phyloP scores from a whole-genome alignment of 306 rosid species.

The Morella rubra region DNA sequence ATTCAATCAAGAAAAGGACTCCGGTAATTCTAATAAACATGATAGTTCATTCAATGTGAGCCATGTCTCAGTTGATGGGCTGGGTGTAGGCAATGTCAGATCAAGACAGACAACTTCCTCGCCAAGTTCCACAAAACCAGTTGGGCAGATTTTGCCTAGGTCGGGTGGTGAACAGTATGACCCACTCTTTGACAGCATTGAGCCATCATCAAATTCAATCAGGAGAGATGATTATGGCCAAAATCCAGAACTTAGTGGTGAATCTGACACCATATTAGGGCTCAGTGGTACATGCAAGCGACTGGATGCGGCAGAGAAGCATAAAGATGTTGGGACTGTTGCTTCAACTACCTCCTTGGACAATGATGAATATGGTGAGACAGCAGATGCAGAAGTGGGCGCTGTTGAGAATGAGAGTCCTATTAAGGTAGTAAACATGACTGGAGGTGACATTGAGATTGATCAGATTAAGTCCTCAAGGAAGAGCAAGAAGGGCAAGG shows the following conservation, averaged over 20 bases:
- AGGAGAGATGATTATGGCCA: slow-evolving; percentile 49
- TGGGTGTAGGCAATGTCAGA: slow-evolving; percentile 49
- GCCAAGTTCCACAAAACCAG: slow-evolving; percentile 53
- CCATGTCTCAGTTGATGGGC: slow-evolving; percentile 38
- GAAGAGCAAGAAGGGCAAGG: slow-evolving; percentile 74
- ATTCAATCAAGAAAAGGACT: slow-evolving; percentile 53
- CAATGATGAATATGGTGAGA: slow-evolving; percentile 86
- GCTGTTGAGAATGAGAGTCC: slow-evolving; percentile 72
- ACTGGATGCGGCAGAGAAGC: slow-evolving; percentile 59
- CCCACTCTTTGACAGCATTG: slow-evolving; percentile 89
- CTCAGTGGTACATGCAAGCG: slow-evolving; percentile 54
- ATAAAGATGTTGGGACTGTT: slow-evolving; percentile 53
- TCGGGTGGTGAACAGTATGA: slow-evolving; percentile 75
- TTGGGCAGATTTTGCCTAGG: slow-evolving; percentile 48
- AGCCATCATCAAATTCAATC: slow-evolving; percentile 54
- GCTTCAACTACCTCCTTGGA: slow-evolving; percentile 75
- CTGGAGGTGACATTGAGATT: slow-evolving; percentile 60
- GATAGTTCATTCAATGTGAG: slow-evolving; percentile 40
- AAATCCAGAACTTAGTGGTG: slow-evolving; percentile 54
- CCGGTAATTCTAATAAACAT: slow-evolving; percentile 36
- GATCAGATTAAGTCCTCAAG: slow-evolving; percentile 72
- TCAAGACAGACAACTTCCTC: slow-evolving; percentile 55
- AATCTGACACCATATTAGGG: slow-evolving; percentile 48
- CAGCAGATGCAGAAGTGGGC: slow-evolving; percentile 89
- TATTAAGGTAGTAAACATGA: slow-evolving; percentile 39